Base-by-base conservation (phyloP, 805 yeast genomes). In the Candida ascalaphidarum region DNA sequence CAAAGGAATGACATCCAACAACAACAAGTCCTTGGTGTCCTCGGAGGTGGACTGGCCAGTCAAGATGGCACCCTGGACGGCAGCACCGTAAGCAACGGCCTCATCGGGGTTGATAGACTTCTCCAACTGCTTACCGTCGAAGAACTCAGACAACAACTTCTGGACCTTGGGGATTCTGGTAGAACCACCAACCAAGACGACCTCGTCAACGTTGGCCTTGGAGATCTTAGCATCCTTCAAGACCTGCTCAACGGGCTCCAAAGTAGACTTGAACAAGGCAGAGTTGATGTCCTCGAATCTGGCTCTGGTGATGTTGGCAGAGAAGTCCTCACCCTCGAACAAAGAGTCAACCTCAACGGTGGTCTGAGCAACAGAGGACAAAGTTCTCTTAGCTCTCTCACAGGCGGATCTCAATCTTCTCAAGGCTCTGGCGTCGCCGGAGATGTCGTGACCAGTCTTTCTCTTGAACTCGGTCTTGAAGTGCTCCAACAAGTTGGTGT, bases 41-140 rank as follows among this genome's bases (percentile, higher is more conserved):
- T 61, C 68, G 28, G 64, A 58, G 34, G 68, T 62, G 39, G 65
- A 58, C 52, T 62, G 68, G 46, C 68, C 68, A 41, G 68, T 61
- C 49, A 62, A 61, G 57, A 62, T 61, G 44, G 68, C 97, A 33
- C 95, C 97, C 71, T 89, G 98, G 40, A 89, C 96, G 40, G 98
- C 96, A 37, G 97, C 97, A 75, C 98, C 98, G 50, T 79, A 89
- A 24, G 97, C 98, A 52, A 89, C 97, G 58, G 98, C 98, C 72
- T 89, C 98, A 68, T 89, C 98, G 40, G 98, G 97, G 71, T 89
- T 89, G 53, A 89, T 89, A 50, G 95, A 89, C 75, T 88, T 89
- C 44, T 95, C 84, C 42, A 94, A 89, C 65, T 86, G 86, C 74
- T 92, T 89, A 50, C 95, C 95, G 52, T 81, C 77, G 56, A 89